Base-by-base conservation (phyloP, 352 stramenopile species). In the Globisporangium recalcitrans region DNA sequence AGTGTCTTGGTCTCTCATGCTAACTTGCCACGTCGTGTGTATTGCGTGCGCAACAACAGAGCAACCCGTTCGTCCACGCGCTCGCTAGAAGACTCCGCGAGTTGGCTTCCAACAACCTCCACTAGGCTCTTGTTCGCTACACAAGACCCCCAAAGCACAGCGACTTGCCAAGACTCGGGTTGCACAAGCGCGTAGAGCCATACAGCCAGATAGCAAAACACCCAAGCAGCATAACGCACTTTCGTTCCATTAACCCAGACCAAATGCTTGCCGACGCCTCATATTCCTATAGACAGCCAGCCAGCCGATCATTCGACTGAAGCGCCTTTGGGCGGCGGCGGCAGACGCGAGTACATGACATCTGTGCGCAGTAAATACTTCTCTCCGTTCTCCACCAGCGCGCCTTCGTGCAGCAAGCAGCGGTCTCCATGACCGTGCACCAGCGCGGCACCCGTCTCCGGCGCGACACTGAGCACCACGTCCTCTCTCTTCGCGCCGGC, bases 351-450 rank as follows among this genome's bases (percentile, higher is more conserved):
- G 69, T 91, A 93, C 84, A 93, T 93, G 69, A 93, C 78, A 72
- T 93, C 84, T 0, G 82, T 86, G 22, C 85, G 82, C 13, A 91
- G 63, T 13, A 93, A 58, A 57, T 91, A 91, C 62, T 93, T 93
- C 11, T 64, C 77, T 52, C 84, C 82, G 32, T 63, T 62, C 13
- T 74, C 80, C 24, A 91, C 79, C 19, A 78, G 62, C 7, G 82
- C 78, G 21, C 84, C 84, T 74, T 93, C 84, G 63, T 93, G 84
- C 47, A 91, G 70, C 64, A 93, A 67, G 65, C 82, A 91, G 4
- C 71, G 75, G 47, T 93, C 85, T 24, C 79, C 82, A 49, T 91
- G 84, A 49, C 82, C 82, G 46, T 93, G 84, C 10, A 93, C 70
- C 2, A 91, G 78, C 31, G 77, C 85, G 2, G 73, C 71, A n/a